These are phyloP conservation scores for Neurospora sp. DNA, from an alignment of 2,329 filamentous ascomycete species.

Conservation along the genomic window DNA sequence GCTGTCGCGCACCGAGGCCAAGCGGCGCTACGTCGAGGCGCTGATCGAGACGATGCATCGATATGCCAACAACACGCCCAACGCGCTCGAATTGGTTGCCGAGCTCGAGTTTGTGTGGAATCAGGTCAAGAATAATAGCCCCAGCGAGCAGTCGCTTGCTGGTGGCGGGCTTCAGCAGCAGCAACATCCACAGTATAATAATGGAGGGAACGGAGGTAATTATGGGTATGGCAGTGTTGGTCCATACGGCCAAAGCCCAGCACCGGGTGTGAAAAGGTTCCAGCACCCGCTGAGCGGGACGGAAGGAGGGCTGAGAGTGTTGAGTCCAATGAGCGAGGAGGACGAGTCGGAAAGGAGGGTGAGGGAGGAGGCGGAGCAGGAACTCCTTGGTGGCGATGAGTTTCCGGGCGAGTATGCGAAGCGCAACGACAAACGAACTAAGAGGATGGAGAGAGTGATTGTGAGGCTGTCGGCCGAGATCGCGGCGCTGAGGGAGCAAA, in stretches of 20 bases:
- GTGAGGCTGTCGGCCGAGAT: conserved; percentile 88
- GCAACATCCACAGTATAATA: background rate
- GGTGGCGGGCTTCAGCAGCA: conserved; percentile 1
- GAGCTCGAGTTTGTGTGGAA: conserved; percentile 99
- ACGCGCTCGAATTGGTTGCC: conserved; percentile 76
- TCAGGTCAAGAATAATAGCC: conserved; percentile 82
- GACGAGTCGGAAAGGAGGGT: conserved; percentile 52
- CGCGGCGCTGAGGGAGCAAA: conserved; percentile 83
- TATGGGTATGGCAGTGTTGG: background rate
- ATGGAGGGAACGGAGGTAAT: conserved; percentile 19
- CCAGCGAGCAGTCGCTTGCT: conserved; percentile 28
- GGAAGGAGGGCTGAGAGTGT: conserved; percentile 54
- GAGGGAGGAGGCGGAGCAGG: conserved; percentile 30
- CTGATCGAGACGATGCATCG: conserved; percentile 95
- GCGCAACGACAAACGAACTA: conserved; percentile 58
- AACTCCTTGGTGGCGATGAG: conserved; percentile 24
- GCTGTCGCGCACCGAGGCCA: conserved; percentile 80
- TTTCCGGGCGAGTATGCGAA: conserved; percentile 29
- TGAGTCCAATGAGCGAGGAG: conserved; percentile 80
- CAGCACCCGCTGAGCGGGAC: conserved; percentile 38
- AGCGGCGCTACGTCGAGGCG: conserved; percentile 85
- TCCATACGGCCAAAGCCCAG: background rate
- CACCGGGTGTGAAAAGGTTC: conserved; percentile 31
- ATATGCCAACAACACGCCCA: conserved; percentile 82
- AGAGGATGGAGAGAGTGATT: conserved; percentile 73